These are phyloP conservation scores for Handroanthus guayacan DNA, from an alignment of 257 asterid species.

Conservation along the genomic window DNA sequence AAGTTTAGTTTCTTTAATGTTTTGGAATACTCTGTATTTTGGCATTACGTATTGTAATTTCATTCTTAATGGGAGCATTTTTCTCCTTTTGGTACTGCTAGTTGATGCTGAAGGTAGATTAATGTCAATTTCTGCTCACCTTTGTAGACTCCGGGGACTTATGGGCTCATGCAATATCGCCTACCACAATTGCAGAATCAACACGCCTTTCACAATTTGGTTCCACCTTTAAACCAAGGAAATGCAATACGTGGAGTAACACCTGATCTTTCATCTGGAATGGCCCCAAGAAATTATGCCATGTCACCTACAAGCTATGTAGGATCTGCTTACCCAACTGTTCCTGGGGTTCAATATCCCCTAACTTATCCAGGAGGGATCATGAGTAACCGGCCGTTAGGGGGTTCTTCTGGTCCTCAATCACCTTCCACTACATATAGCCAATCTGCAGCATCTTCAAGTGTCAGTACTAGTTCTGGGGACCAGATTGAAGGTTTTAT, in stretches of 20 bases:
- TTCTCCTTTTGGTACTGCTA: constrained; percentile 33
- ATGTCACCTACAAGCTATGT: constrained; percentile 63
- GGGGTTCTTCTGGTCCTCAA: constrained; percentile 61
- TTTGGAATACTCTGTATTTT: not conserved
- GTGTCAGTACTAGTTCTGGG: constrained; percentile 73
- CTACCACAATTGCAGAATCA: constrained; percentile 78
- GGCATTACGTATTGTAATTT: not conserved
- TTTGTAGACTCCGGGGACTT: constrained; percentile 83
- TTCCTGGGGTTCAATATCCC: constrained; percentile 81
- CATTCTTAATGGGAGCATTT: constrained; percentile 30
- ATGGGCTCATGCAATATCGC: constrained; percentile 91
- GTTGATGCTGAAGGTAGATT: constrained; percentile 42
- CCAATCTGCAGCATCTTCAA: constrained; percentile 88
- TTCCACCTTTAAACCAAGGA: constrained; percentile 74
- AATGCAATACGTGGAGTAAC: constrained; percentile 64
- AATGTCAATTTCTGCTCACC: constrained; percentile 48
- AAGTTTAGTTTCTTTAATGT: constrained; percentile 1
- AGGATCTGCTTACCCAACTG: constrained; percentile 68
- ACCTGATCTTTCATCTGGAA: constrained; percentile 72
- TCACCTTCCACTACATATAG: constrained; percentile 64
- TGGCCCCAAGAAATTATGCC: constrained; percentile 71
- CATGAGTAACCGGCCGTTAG: constrained; percentile 53
- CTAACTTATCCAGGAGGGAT: constrained; percentile 69
- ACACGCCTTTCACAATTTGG: constrained; percentile 62
- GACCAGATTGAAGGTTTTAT: constrained; percentile 86